Percentiles rank a stretch among this genome's conserved stretches.
phyloP scores from a whole-genome alignment of 805 yeast genomes.

The Ogataea wickerhamii region DNA sequence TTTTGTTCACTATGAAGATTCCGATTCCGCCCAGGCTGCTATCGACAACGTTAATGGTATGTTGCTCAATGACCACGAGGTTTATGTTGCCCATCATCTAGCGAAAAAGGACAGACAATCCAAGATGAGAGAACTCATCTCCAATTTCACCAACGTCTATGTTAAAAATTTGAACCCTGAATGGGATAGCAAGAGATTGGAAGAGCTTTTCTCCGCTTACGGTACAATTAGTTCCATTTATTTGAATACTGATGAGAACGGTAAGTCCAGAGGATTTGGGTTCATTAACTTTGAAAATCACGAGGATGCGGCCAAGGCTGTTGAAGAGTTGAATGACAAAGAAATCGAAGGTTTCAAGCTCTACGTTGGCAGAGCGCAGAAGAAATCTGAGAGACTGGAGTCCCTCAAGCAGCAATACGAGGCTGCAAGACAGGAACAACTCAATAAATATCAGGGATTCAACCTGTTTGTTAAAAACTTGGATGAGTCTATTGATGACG shows the following conservation, averaged over 20 bases:
- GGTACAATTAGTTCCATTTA: conserved; percentile 84
- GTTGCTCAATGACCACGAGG: conserved; percentile 94
- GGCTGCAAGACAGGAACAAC: conserved; percentile 83
- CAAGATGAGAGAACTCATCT: conserved; percentile 83
- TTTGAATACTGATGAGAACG: conserved; percentile 76
- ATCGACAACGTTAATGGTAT: conserved; percentile 97
- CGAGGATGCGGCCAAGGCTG: conserved; percentile 85
- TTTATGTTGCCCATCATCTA: conserved; percentile 91
- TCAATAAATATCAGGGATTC: conserved; percentile 94
- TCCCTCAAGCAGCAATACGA: conserved; percentile 95
- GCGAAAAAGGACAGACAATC: conserved; percentile 92
- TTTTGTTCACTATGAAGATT: conserved; percentile 92
- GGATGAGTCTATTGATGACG: conserved; percentile 91
- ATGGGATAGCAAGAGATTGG: conserved; percentile 66
- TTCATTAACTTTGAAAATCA: conserved; percentile 89
- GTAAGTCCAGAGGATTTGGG: conserved; percentile 93
- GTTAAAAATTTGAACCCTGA: conserved; percentile 83
- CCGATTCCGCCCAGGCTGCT: conserved; percentile 90
- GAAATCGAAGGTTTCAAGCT: conserved; percentile 83
- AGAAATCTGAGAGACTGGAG: conserved; percentile 95
- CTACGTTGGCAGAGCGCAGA: conserved; percentile 98
- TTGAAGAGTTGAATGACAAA: conserved; percentile 83
- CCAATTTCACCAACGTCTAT: conserved; percentile 93
- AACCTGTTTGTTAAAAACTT: conserved; percentile 95
- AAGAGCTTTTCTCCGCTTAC: conserved; percentile 62